phyloP scores from a whole-genome alignment of 225 moss, liverwort and hornwort genomes.

The Anthoceros angustus region DNA sequence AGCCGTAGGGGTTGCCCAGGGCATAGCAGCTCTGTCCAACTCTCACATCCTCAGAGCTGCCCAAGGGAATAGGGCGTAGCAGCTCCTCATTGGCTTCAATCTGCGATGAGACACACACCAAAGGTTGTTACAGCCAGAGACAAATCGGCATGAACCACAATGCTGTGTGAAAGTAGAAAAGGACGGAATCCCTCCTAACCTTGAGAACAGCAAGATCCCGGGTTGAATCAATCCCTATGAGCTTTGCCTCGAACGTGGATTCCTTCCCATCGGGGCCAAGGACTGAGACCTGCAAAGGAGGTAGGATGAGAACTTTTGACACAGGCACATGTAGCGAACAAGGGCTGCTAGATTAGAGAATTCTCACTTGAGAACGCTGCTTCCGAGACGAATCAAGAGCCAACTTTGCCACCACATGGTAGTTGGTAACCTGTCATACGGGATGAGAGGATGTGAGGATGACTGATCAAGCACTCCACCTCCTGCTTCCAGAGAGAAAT shows the following conservation, averaged over 20 bases:
- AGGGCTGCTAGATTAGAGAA: not conserved
- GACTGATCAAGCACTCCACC: not conserved
- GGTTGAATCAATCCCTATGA: conserved; percentile 39
- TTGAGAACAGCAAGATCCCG: conserved; percentile 56
- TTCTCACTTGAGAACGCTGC: conserved; percentile 37
- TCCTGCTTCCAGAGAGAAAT: not conserved
- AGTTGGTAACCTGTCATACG: conserved; percentile 36
- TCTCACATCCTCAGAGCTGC: conserved; percentile 44
- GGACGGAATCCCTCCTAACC: conserved; percentile 8
- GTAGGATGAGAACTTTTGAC: not conserved
- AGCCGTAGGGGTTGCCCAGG: conserved; percentile 54
- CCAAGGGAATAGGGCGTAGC: conserved; percentile 33
- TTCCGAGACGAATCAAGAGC: conserved; percentile 47
- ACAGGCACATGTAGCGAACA: not conserved
- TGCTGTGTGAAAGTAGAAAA: too few species aligned
- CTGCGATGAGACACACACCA: conserved; percentile 12
- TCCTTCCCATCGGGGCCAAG: conserved; percentile 34
- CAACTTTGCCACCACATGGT: conserved; percentile 44
- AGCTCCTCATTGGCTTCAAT: conserved; percentile 29
- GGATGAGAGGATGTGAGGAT: not conserved
- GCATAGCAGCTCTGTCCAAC: conserved; percentile 56
- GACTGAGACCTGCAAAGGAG: conserved; percentile 31
- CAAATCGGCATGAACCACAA: too few species aligned
- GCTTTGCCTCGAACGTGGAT: conserved; percentile 28
- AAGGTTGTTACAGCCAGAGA: not conserved